A percentile compares a stretch with the other conserved stretches of the same genome.
Evolutionary conservation across 345 rosid genomes (phyloP).

Genomic region (Streptanthus diversifolius): DNA sequence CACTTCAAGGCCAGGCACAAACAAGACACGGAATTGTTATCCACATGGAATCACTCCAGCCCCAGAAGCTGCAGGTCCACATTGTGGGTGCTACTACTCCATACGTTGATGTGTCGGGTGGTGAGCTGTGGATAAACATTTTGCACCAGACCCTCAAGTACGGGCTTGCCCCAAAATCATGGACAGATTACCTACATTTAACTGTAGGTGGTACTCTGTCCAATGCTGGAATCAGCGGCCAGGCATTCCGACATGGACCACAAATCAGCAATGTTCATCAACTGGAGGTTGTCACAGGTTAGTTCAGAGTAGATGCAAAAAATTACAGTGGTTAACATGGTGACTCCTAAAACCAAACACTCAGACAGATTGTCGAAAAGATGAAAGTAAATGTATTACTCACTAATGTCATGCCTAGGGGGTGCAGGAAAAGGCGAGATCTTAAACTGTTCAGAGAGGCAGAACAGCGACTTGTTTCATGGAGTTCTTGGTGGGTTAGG

Average conservation of each 20-base stretch:
- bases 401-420: slow-evolving; percentile 15
- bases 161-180: slow-evolving; percentile 90
- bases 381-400: slow-evolving; percentile 8
- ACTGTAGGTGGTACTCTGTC: slow-evolving; percentile 96
- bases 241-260: slow-evolving; percentile 88
- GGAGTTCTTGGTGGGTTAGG: slow-evolving; percentile 93
- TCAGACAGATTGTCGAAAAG: not conserved
- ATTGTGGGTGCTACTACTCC: slow-evolving; percentile 40
- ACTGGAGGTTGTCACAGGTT: slow-evolving; percentile 93
- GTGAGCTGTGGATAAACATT: slow-evolving; percentile 88
- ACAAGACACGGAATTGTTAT: slow-evolving; percentile 70
- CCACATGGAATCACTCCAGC: slow-evolving; percentile 68
- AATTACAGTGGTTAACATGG: not conserved
- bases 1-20: slow-evolving; percentile 85
- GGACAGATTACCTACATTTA: slow-evolving; percentile 91
- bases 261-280: slow-evolving; percentile 93
- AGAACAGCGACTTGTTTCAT: slow-evolving; percentile 75
- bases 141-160: slow-evolving; percentile 59
- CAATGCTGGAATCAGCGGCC: slow-evolving; percentile 94
- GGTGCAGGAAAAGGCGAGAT: slow-evolving; percentile 87
- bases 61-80: slow-evolving; percentile 45
- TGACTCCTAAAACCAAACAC: not conserved
- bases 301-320: slow-evolving; percentile 2
- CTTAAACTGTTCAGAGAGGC: slow-evolving; percentile 62
- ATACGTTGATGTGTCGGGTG: slow-evolving; percentile 80